Evolutionary conservation across 1,139 yeast genomes (phyloP).

Genomic region (Lizanozyma gosingica): DNA sequence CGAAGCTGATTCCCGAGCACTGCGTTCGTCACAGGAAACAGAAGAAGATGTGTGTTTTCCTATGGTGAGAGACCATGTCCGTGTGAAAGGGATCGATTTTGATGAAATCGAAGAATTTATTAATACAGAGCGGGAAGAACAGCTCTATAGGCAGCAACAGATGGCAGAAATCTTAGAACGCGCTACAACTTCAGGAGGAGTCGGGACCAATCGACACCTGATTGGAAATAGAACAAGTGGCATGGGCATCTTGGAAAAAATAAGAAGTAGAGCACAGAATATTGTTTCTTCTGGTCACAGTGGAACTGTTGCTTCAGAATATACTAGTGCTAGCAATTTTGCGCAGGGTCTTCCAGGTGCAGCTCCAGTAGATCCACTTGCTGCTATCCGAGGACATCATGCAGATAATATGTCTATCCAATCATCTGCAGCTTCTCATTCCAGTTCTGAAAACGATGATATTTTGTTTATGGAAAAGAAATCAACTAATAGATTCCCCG

Average conservation of each 20-base stretch:
- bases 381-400: too few relatives aligned
- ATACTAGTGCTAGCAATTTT: too few relatives aligned
- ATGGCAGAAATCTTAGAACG: slow-evolving; percentile 8
- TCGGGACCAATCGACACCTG: background rate
- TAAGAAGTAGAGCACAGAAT: background rate
- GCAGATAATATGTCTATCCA: background rate
- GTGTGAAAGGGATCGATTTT: slow-evolving; percentile 68
- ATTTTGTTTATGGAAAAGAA: background rate
- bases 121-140: slow-evolving; percentile 37
- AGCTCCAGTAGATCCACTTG: background rate
- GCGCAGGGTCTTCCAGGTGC: background rate
- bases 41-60: slow-evolving; percentile 99
- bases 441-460: background rate
- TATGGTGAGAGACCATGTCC: slow-evolving; percentile 63
- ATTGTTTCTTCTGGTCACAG: background rate
- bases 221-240: background rate
- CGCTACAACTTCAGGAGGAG: background rate
- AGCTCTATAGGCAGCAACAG: slow-evolving; percentile 18
- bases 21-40: slow-evolving; percentile 72
- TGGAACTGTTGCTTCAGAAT: background rate
- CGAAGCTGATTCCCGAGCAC: slow-evolving; percentile 63
- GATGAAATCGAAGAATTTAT: slow-evolving; percentile 73
- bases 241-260: background rate
- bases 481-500: background rate
- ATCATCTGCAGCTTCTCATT: background rate